Base-by-base conservation (phyloP, 2,329 filamentous ascomycete species). In the Pleochaeta shiraiana region DNA sequence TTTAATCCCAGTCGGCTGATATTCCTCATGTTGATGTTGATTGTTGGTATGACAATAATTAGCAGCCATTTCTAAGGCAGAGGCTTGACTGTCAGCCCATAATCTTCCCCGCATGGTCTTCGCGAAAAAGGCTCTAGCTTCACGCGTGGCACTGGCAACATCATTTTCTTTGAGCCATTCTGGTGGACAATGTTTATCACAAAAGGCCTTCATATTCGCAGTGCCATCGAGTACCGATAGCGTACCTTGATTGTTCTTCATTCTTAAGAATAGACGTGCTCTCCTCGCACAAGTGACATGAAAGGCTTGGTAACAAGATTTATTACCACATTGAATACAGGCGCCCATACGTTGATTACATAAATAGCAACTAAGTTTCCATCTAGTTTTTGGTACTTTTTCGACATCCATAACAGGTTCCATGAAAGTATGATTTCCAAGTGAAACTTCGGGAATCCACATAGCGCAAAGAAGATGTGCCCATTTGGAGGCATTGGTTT, bases 391-490 rank as follows among this genome's bases (percentile, higher is more conserved):
- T 0, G 93, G 93, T 2, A 98, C 92, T 74, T 96, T 96, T 73
- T 98, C 93, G 39, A 98, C 89, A 70, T 97, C 93, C 79, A 93
- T 95, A 63, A 98, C 90, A 0, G 93, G 93, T 72, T 98, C 93
- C 89, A 97, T 96, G 73, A 97, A 93, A 7, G 91, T 95, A 67
- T 90, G 87, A 72, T 98, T 98, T 16, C 91, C 93, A 62, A 98
- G 83, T 3, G 89, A 92, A 6, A 97, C 90, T 75, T 98, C 93
- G 0, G 93, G 93, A 70, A 98, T 96, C 93, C 93, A 98, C 78
- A 97, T 93, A 34, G 93, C 90, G 73, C 93, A 98, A 9, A 98
- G 82, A 12, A 98, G 77, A 79, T 98, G 93, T 30, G 92, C 89
- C 93, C 93, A 98, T 76, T 95, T 93, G 2, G 91, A 90, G 1